These are phyloP conservation scores for Dactylellina leptospora DNA, from an alignment of 2,329 filamentous ascomycete genomes.

Conservation along the genomic window DNA sequence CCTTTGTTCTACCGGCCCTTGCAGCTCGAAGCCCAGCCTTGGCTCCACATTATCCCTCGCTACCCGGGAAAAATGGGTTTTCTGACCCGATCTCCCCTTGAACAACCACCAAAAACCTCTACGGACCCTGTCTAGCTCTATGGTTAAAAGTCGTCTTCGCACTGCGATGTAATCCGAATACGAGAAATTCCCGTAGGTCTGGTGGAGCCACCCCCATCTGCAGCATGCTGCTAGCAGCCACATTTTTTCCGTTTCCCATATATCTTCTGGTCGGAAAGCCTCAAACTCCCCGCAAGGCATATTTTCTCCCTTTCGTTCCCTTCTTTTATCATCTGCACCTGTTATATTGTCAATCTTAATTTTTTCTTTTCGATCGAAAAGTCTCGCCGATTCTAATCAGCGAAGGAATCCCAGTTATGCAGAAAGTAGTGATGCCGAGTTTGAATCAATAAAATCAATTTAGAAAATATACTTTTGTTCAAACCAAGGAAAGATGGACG, in stretches of 20 bases:
- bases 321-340: not conserved
- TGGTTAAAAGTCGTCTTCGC: no score
- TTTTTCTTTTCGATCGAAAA: no score
- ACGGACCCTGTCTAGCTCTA: no score
- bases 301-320: not conserved
- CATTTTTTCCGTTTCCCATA: constrained; percentile 14
- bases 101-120: no score
- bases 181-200: not conserved
- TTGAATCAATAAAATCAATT: no score
- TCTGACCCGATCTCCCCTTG: not conserved
- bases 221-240: not conserved
- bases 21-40: not conserved
- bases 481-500: not conserved
- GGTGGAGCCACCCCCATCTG: not conserved
- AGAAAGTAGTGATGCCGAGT: no score
- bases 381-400: no score
- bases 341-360: constrained; percentile 2
- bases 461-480: no score
- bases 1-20: no score
- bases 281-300: constrained; percentile 2
- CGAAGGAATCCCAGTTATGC: no score
- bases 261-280: not conserved
- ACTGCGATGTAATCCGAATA: constrained; percentile 21
- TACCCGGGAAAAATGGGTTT: not conserved
- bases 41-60: not conserved